phyloP scores from a whole-genome alignment of 176 grass and related monocot genomes.

The Elymus sibiricus region DNA sequence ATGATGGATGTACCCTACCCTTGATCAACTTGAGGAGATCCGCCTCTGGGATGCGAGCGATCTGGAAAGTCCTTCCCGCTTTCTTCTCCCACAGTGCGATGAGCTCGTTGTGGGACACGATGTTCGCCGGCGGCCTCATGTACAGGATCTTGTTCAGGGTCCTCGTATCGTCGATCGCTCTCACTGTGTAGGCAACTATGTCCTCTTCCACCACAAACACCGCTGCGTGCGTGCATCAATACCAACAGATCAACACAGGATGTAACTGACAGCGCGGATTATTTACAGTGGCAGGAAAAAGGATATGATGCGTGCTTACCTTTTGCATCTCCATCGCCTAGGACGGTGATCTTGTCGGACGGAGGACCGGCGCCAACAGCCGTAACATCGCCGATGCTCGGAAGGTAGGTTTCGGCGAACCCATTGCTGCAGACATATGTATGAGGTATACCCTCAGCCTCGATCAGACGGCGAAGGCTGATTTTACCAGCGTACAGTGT shows the following conservation, averaged over 20 bases:
- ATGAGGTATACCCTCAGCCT: no score
- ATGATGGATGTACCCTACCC: neutral
- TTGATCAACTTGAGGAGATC: conserved; percentile 20
- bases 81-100: conserved; percentile 47
- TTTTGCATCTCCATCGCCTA: conserved; percentile 49
- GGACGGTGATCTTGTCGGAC: conserved; percentile 30
- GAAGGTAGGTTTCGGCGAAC: no score
- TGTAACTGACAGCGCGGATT: no score
- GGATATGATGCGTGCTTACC: neutral
- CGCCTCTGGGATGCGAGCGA: conserved; percentile 29
- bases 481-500: no score
- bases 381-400: no score
- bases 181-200: conserved; percentile 36
- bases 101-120: conserved; percentile 50
- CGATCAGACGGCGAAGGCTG: no score
- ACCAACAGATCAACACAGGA: no score
- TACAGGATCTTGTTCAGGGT: conserved; percentile 64
- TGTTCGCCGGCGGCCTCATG: conserved; percentile 38
- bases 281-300: neutral
- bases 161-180: conserved; percentile 32
- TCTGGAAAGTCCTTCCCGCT: conserved; percentile 34
- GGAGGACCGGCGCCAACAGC: conserved; percentile 11
- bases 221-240: neutral
- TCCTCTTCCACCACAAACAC: conserved; percentile 51
- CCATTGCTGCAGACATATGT: no score